Conservation (phyloP, 768 basidiomycete species). For the Termitomyces sp. region DNA sequence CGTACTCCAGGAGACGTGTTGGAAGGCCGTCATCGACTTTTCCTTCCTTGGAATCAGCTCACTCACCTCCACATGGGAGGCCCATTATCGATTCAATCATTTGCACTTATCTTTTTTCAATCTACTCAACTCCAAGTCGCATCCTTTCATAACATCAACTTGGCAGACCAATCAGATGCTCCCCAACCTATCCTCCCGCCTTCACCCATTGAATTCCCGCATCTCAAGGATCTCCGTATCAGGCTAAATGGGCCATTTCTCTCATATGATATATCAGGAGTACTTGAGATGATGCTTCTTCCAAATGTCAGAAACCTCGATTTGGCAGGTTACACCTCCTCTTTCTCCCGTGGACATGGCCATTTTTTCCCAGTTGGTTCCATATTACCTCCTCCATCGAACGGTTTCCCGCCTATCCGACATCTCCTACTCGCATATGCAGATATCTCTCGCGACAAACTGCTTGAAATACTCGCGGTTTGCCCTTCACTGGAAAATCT, state of each 20-base stretch:
- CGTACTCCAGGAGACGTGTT: background rate
- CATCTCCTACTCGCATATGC: background rate
- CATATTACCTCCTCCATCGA: background rate
- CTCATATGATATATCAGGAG: background rate
- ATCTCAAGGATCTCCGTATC: background rate
- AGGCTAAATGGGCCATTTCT: background rate
- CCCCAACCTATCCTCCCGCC: background rate
- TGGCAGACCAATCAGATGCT: background rate
- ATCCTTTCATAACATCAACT: background rate
- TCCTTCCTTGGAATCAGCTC: slow-evolving; percentile 1
- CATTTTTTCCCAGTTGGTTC: background rate
- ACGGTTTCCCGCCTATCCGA: background rate
- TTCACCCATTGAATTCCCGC: background rate
- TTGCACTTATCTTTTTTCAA: background rate
- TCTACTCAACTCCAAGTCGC: background rate
- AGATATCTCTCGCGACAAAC: background rate
- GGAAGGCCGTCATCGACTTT: background rate
- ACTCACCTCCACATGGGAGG: background rate
- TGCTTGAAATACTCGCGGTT: background rate
- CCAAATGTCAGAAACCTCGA: background rate
- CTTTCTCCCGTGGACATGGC: background rate
- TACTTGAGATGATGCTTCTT: background rate
- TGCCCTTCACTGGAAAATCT: background rate
- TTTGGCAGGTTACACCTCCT: background rate
- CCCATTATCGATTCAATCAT: background rate